Evolutionary conservation across 1,284 basidiomycete genomes (phyloP), one percentile per base, ranked within the genome.

Genomic region (Ceratobasidium sp.): DNA sequence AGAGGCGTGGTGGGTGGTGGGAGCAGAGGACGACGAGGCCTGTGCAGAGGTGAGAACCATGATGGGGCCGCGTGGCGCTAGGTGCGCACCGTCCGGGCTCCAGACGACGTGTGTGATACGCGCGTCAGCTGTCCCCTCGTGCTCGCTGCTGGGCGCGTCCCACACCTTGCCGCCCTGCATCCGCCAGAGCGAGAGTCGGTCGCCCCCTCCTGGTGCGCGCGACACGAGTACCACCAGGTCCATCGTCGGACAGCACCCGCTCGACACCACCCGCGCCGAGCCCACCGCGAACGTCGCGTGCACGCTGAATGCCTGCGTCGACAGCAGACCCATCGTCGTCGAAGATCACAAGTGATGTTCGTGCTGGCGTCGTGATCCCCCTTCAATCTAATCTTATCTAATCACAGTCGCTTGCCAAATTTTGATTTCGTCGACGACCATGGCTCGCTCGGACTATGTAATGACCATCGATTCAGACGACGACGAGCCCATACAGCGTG

Each of bases 381-480:
- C 34, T 22, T 25, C 43, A 22, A 19, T 37, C 64, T 49, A 34
- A 67, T 67, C 65, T 67, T 34, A 67, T 67, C 49, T 29, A 0
- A n/a, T 13, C 73, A 75, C 62, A 57, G 73, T 62, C 73, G 66
- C 73, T 51, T 25, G 2, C 43, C 37, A 66, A 66, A 46, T 75
- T 75, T 70, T 70, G 54, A 43, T 70, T 57, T 52, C 52, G 19
- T 25, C 59, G 44, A 29, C 73, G 34, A 75, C 62, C 49, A 66
- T 74, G 25, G 46, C 80, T 74, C 64, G 64, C 62, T 80, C 83
- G n/a, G 92, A 94, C 82, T 93, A 92, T 85, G 86, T 95, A 64
- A 90, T 92, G 89, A 95, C 94, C 0, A 88, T 95, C 76, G 92
- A 93, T 80, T 95, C 94, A 43, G 94, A 94, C 80, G 86, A 86